These are phyloP conservation scores for Rutstroemia sp. DNA, from an alignment of 2,329 filamentous ascomycete species.

Conservation along the genomic window DNA sequence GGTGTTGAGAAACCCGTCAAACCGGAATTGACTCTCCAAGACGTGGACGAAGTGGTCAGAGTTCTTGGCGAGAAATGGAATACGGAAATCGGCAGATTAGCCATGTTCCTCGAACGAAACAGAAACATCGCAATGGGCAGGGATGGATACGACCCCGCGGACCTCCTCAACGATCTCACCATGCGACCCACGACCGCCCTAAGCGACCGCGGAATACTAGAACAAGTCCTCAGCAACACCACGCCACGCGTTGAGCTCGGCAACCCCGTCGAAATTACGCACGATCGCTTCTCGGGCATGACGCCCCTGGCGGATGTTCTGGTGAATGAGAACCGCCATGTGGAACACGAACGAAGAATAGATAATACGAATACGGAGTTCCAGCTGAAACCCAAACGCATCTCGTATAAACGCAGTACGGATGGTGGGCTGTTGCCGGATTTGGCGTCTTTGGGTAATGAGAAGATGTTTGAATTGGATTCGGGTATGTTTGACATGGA, in stretches of 20 bases:
- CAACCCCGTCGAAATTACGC: constrained; percentile 24
- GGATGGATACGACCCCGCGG: constrained; percentile 10
- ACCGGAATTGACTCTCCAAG: constrained; percentile 25
- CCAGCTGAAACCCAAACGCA: constrained; percentile 1
- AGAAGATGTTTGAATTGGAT: constrained; percentile 14
- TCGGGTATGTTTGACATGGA: constrained; percentile 12
- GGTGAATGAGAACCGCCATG: background rate
- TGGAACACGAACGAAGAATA: constrained; percentile 5
- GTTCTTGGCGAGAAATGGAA: constrained; percentile 27
- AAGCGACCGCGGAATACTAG: constrained; percentile 26
- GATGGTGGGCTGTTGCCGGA: constrained; percentile 2
- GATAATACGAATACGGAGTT: background rate
- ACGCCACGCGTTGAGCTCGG: constrained; percentile 25
- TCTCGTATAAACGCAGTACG: constrained; percentile 7
- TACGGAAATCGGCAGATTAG: constrained; percentile 23
- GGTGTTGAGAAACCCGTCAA: constrained; percentile 18
- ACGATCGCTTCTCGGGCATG: constrained; percentile 13
- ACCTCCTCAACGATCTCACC: constrained; percentile 17
- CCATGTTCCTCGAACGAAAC: constrained; percentile 28
- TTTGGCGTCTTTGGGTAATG: constrained; percentile 7
- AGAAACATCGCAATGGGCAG: constrained; percentile 24
- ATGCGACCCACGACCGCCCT: constrained; percentile 27
- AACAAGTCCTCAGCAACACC: constrained; percentile 28
- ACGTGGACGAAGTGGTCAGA: constrained; percentile 26
- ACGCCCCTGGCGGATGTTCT: constrained; percentile 6